phyloP scores from a whole-genome alignment of 1,284 basidiomycete genomes.

The Fomitopsis pinicola region DNA sequence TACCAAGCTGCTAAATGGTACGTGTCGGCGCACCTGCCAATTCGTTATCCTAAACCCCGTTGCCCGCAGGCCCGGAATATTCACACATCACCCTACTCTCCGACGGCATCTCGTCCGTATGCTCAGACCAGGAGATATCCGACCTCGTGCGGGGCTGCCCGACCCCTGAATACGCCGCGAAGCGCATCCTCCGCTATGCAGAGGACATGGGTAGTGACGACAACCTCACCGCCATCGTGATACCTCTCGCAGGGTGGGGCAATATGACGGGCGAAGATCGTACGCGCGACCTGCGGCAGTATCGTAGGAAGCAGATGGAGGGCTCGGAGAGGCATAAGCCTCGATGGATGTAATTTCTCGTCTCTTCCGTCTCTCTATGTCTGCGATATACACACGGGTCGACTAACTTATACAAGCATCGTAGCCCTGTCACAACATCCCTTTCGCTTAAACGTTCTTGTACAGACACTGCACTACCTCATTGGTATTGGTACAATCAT shows the following conservation, averaged over 20 bases:
- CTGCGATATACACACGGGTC: background rate
- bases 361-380: background rate
- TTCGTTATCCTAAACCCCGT: background rate
- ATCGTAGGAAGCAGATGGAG: conserved; percentile 69
- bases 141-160: conserved; percentile 77
- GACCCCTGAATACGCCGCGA: conserved; percentile 79
- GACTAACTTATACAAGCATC: background rate
- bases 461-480: background rate
- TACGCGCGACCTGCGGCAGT: conserved; percentile 80
- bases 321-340: conserved; percentile 68
- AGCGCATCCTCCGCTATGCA: conserved; percentile 81
- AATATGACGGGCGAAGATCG: conserved; percentile 73
- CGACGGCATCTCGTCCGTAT: conserved; percentile 87
- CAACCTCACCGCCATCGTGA: conserved; percentile 89
- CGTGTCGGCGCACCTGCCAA: conserved; percentile 9
- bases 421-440: background rate
- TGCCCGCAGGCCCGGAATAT: conserved; percentile 59
- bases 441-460: background rate
- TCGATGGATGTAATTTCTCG: conserved; percentile 44
- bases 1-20: conserved; percentile 75
- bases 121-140: conserved; percentile 93
- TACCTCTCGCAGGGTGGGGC: conserved; percentile 93
- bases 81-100: conserved; percentile 81
- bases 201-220: conserved; percentile 91
- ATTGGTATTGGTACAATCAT: background rate